Base-by-base conservation (phyloP, 2,329 filamentous ascomycete species). In the Alternaria tenuissima region DNA sequence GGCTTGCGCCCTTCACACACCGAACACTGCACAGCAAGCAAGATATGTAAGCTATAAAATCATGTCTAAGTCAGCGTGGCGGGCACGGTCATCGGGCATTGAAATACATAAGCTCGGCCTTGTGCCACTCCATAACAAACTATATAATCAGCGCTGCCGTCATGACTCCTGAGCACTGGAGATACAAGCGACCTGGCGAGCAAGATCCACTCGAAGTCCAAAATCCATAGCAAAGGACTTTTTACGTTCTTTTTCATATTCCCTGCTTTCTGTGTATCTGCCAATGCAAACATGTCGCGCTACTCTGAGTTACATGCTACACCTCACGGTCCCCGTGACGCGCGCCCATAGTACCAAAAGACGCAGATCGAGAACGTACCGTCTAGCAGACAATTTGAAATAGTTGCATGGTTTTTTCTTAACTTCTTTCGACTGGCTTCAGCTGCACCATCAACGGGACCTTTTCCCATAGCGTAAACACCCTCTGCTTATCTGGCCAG, bases 81-180 rank as follows among this genome's bases (percentile, higher is more conserved):
- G 24, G 24, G 6, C 7, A 7, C 24, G 7, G 24, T 24, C 24
- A 24, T 24, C 7, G 7, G 24, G 7, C 1, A 0, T 0, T 7
- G 24, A 7, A 0, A 2, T 24, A 0, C 0, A 0, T 24, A 24
- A 24, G 24, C 24, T 24, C 7, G 0, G 1, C 24, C 24, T 0
- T 0, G 2, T 24, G 24, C 24, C 24, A 24, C 7, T 24, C 24
- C 7, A 0, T 24, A 0, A 7, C 0, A 24, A 1, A 24, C 5
- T 24, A 24, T 24, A 24, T 24, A 24, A 24, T 0, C 1, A 0
- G 7, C 24, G 24, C 24, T 24, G 0, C 7, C 24, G 2, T 24
- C 7, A 0, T 7, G 24, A 24, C 1, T 2, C 6, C 24, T 7
- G 2, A 24, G 24, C 24, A 24, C 24, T 7, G 2, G 0, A 24